phyloP scores from a whole-genome alignment of 371 early-diverging fungal genomes.

The Mortierella sp. region DNA sequence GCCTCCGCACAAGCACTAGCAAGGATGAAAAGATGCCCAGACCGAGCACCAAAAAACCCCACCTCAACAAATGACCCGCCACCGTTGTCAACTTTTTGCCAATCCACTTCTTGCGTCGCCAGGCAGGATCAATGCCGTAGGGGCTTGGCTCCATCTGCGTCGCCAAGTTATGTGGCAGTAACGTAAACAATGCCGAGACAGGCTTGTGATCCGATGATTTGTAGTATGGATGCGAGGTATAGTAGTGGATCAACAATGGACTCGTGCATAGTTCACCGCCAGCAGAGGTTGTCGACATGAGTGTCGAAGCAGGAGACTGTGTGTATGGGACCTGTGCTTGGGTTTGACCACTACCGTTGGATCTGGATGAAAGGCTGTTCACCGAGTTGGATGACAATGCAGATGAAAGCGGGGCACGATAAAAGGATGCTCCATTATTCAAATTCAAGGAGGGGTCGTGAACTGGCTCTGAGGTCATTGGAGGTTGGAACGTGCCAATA shows the following conservation, averaged over 20 bases:
- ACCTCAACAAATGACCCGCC: conserved; percentile 40
- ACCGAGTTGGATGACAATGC: conserved; percentile 18
- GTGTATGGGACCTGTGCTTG: conserved; percentile 16
- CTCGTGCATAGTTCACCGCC: conserved; percentile 14
- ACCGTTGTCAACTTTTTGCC: conserved; percentile 55
- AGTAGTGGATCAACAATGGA: conserved; percentile 52
- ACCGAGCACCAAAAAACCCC: conserved; percentile 46
- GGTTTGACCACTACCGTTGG: conserved; percentile 5
- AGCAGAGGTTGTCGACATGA: conserved; percentile 14
- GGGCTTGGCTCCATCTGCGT: conserved; percentile 25
- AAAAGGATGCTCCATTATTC: background rate
- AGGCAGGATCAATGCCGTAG: conserved; percentile 51
- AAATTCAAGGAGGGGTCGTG: conserved; percentile 1
- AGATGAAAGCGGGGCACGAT: conserved; percentile 15
- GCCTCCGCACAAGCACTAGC: conserved; percentile 29
- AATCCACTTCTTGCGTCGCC: conserved; percentile 44
- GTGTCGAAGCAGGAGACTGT: conserved; percentile 19
- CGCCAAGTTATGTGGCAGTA: conserved; percentile 45
- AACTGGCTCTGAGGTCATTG: conserved; percentile 15
- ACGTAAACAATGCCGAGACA: conserved; percentile 55
- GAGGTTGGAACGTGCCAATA: conserved; percentile 27
- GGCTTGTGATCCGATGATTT: conserved; percentile 57
- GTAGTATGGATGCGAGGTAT: conserved; percentile 56
- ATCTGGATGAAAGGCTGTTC: conserved; percentile 31
- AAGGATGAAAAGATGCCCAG: conserved; percentile 17